Base-by-base conservation (phyloP, 1,139 yeast species). In the Diutina neorugosa region DNA sequence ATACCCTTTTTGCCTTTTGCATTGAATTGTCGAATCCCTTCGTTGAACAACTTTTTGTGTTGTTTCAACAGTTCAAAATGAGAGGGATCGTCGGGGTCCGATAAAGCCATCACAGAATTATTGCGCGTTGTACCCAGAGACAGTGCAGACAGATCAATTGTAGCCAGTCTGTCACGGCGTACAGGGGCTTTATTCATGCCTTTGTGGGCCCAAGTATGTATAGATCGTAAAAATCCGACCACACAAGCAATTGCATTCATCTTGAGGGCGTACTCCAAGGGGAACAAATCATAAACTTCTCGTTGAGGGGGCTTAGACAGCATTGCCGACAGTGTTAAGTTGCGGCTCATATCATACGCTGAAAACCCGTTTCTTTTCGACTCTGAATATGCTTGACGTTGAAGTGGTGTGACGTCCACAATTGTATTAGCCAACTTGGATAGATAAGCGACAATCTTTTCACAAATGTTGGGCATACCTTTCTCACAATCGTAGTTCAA, bases 401-500 rank as follows among this genome's bases (percentile, higher is more conserved):
- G 96, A 48, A 80, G 76, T 19, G 82, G 78, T 0, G 94, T 78
- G 12, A 85, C 82, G 23, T 84, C 94, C 4, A 86, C 84, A 57
- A 90, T 77, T 0, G 84, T 76, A 49, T 87, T 72, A 0, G 96
- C 84, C 55, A 86, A 69, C 59, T 79, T 81, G 5, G 96, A 86
- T 59, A 93, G 73, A 60, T 86, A 84, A 59, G 89, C 93, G 54
- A 90, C 80, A 44, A 88, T 71, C 54, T 81, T 77, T 67, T 94
- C 98, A 65, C 93, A 89, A 52, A 91, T 76, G 64, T 93, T 93
- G 51, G 96, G 88, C 76, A 85, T 80, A 6, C 80, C 73, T 18
- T 85, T 77, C 65, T 90, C 96, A 70, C 99, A 94, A 66, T 94
- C 99, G 66, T 93, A 94, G 66, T 94, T 94, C 62, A 94, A 77